Conservation (phyloP, 169 alveolate genomes). For the Plasmodium inui region DNA sequence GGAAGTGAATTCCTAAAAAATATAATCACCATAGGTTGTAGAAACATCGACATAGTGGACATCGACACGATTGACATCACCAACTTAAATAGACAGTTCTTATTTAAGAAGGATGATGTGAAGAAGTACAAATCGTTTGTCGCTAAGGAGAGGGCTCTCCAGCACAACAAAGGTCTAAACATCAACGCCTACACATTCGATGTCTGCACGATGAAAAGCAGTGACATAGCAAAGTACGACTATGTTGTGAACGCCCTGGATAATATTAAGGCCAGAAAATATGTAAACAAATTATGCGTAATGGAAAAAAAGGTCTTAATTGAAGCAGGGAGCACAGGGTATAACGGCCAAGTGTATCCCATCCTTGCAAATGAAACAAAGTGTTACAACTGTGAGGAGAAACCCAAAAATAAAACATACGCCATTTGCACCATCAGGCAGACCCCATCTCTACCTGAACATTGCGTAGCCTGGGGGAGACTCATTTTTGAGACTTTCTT, state of each 20-base stretch:
- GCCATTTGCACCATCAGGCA: slow-evolving; percentile 99
- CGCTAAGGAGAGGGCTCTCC: slow-evolving; percentile 88
- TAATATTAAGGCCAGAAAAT: slow-evolving; percentile 95
- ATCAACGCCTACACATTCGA: slow-evolving; percentile 80
- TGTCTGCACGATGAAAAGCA: slow-evolving; percentile 89
- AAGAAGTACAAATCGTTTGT: slow-evolving; percentile 90
- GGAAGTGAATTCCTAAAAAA: slow-evolving; percentile 98
- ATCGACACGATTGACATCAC: slow-evolving; percentile 97
- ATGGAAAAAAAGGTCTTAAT: slow-evolving; percentile 91
- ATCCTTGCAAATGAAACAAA: slow-evolving; percentile 90
- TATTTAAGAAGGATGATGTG: slow-evolving; percentile 89
- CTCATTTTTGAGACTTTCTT: slow-evolving; percentile 89
- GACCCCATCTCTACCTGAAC: slow-evolving; percentile 98
- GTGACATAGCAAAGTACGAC: slow-evolving; percentile 87
- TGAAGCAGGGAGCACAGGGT: slow-evolving; percentile 98
- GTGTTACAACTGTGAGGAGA: slow-evolving; percentile 95
- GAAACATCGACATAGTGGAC: slow-evolving; percentile 95
- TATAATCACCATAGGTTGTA: slow-evolving; percentile 93
- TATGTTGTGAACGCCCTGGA: slow-evolving; percentile 96
- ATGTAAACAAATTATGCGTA: slow-evolving; percentile 94
- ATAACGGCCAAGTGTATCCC: slow-evolving; percentile 93
- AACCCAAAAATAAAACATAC: slow-evolving; percentile 89
- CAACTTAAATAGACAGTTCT: slow-evolving; percentile 98
- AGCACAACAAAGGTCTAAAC: slow-evolving; percentile 70
- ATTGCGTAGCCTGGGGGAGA: slow-evolving; percentile 98